phyloP scores from a whole-genome alignment of 2,329 filamentous ascomycete genomes.

The Botrytis hyacinthi region DNA sequence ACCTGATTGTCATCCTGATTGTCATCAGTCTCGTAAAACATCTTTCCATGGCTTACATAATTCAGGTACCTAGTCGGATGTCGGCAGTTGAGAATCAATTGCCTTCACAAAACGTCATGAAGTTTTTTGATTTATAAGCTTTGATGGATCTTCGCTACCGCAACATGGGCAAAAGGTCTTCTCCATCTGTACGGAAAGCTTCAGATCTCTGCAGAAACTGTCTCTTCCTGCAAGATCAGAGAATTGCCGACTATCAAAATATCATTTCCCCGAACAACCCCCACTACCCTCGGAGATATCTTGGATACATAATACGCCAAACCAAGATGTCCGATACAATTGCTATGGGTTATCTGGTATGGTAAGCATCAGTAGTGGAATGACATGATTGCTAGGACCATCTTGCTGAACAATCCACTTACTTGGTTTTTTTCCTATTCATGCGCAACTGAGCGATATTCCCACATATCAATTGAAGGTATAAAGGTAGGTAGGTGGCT shows the following conservation, averaged over 20 bases:
- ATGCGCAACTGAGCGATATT: neutral
- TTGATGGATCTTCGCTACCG: neutral
- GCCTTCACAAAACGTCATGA: neutral
- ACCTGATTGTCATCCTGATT: too few species aligned
- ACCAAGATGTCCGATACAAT: neutral
- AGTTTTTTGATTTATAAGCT: neutral
- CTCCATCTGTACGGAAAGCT: neutral
- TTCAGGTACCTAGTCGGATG: neutral
- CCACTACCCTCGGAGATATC: neutral
- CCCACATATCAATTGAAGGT: neutral
- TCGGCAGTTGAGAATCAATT: neutral
- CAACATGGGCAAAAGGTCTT: neutral
- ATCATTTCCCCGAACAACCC: neutral
- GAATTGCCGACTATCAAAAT: neutral
- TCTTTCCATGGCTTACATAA: neutral
- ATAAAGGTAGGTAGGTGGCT: neutral
- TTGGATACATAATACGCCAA: neutral
- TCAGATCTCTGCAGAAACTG: neutral
- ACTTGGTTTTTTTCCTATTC: neutral
- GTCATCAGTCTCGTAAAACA: neutral
- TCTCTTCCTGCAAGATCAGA: neutral
- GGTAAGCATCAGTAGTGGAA: neutral
- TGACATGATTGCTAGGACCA: neutral
- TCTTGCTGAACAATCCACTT: conserved; percentile 5
- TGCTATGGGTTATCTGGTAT: neutral